Conservation (phyloP, 2,329 filamentous ascomycete species). For the Diaporthe longicolla region DNA sequence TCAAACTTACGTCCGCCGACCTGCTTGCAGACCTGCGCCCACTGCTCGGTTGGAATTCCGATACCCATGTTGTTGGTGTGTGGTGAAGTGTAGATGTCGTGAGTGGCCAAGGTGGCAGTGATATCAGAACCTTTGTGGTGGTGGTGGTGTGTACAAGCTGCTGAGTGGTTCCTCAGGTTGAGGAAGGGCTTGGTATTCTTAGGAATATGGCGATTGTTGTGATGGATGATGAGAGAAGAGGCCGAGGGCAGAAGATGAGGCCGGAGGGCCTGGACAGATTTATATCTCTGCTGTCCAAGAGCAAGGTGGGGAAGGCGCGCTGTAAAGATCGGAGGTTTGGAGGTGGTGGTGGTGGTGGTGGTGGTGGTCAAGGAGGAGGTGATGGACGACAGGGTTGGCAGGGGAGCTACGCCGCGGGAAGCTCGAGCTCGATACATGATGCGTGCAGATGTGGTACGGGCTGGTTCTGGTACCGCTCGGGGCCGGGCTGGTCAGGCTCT, state of each 20-base stretch:
- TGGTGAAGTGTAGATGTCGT: slow-evolving; percentile 27
- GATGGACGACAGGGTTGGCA: slow-evolving; percentile 27
- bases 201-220: neutral
- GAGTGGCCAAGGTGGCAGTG: slow-evolving; percentile 21
- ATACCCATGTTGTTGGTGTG: slow-evolving; percentile 56
- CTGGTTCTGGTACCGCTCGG: neutral
- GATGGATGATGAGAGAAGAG: slow-evolving; percentile 18
- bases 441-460: neutral
- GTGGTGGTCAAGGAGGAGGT: neutral
- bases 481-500: neutral
- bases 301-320: slow-evolving; percentile 36
- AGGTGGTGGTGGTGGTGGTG: neutral
- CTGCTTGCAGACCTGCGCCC: slow-evolving; percentile 91
- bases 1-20: slow-evolving; percentile 75
- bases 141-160: slow-evolving; percentile 10
- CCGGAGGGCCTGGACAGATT: slow-evolving; percentile 26
- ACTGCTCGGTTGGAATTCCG: slow-evolving; percentile 84
- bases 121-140: slow-evolving; percentile 2
- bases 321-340: slow-evolving; percentile 13
- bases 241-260: slow-evolving; percentile 4
- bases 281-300: slow-evolving; percentile 36
- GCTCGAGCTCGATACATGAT: slow-evolving; percentile 31
- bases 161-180: slow-evolving; percentile 2
- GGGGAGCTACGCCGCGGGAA: slow-evolving; percentile 3
- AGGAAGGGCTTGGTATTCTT: slow-evolving; percentile 16